Percentiles rank a stretch among this genome's conserved stretches.
Conservation (phyloP, 768 basidiomycete species). For the Kwoniella mangroviensis region DNA sequence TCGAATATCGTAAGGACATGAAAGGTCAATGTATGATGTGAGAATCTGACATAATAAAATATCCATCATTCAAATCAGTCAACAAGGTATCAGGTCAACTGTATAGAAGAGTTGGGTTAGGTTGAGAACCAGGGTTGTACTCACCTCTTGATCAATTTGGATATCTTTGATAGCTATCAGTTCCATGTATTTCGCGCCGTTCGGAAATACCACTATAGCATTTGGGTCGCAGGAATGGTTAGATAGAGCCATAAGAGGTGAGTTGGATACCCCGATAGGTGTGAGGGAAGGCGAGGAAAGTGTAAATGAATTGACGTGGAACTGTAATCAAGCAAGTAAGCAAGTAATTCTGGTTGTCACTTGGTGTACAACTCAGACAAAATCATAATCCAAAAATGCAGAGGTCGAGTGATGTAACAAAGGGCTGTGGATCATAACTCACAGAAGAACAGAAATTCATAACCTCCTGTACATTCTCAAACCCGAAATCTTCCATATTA, state of each 20-base stretch:
- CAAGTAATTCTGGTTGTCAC: too few species aligned
- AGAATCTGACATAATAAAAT: constrained; percentile 64
- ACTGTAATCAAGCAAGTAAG: constrained; percentile 61
- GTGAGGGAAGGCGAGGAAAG: constrained; percentile 76
- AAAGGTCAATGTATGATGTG: constrained; percentile 84
- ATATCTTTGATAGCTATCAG: constrained; percentile 75
- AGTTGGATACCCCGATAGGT: constrained; percentile 82
- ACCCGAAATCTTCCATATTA: constrained; percentile 43
- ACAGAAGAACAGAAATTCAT: constrained; percentile 55
- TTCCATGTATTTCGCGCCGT: constrained; percentile 63
- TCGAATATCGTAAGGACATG: constrained; percentile 67
- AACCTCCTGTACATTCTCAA: constrained; percentile 34
- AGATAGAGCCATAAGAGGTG: constrained; percentile 75
- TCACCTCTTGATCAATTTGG: constrained; percentile 70
- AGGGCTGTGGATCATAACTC: too few species aligned
- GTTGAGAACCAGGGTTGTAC: constrained; percentile 18
- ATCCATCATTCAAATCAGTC: neutral
- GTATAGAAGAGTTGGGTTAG: neutral
- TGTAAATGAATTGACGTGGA: constrained; percentile 88
- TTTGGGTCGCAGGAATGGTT: constrained; percentile 72
- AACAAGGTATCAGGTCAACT: neutral
- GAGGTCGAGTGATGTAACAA: too few species aligned
- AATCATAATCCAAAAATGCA: too few species aligned
- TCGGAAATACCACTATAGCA: constrained; percentile 88
- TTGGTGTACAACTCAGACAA: too few species aligned